A percentile compares a stretch with the other conserved stretches of the same genome.
Evolutionary conservation across 305 asterid species (phyloP).

Genomic region (Solanum aculeatissimum): DNA sequence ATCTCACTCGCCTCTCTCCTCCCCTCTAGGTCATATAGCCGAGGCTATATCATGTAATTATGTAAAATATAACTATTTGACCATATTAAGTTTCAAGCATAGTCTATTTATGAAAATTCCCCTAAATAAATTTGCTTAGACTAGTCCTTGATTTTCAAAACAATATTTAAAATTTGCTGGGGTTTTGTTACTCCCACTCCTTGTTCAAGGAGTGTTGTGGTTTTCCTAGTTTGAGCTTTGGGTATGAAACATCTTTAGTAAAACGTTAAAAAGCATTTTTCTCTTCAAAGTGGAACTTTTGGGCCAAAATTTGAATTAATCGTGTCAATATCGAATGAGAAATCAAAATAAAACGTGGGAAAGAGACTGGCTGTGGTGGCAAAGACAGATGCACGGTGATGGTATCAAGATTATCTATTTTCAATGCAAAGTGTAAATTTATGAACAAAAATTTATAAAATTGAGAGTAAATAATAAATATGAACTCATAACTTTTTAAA

Average conservation of each 20-base stretch:
- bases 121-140: neutral
- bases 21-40: no score
- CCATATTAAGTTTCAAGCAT: no score
- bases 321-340: neutral
- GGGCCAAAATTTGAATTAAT: no score
- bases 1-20: no score
- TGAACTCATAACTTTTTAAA: no score
- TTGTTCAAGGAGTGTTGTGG: neutral
- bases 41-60: no score
- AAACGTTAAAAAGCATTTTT: neutral
- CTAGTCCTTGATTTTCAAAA: neutral
- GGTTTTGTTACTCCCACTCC: neutral
- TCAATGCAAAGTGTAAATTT: neutral
- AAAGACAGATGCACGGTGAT: neutral
- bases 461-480: no score
- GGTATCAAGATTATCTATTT: neutral
- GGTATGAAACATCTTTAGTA: neutral
- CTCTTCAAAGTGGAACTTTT: neutral
- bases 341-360: neutral
- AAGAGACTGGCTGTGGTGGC: neutral
- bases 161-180: neutral
- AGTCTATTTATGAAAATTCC: no score
- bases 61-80: no score
- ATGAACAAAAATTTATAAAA: no score
- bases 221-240: accelerated